Conservation (phyloP, 345 rosid species). For the Hypericum androsaemum region DNA sequence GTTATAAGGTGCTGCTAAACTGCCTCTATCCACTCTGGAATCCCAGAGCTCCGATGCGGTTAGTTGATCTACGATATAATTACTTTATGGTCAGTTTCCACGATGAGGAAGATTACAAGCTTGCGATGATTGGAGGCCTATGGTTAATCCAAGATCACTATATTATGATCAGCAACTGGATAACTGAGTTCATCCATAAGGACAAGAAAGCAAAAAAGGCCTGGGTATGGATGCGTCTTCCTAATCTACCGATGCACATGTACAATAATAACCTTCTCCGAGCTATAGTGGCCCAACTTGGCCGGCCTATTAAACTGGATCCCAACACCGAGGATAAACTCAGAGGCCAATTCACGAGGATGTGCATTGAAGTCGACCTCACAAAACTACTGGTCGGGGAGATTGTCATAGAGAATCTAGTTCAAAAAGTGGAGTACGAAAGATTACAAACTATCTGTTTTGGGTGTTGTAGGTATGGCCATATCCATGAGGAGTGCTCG, state of each 20-base stretch:
- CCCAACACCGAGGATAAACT: too few species aligned
- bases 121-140: not conserved
- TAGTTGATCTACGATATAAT: not conserved
- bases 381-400: too few species aligned
- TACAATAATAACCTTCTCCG: not conserved
- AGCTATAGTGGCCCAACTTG: too few species aligned
- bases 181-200: not conserved
- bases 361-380: too few species aligned
- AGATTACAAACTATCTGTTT: too few species aligned
- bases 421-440: too few species aligned
- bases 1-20: not conserved
- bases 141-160: not conserved
- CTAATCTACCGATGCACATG: not conserved
- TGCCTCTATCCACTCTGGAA: not conserved
- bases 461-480: too few species aligned
- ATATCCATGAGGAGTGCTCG: too few species aligned
- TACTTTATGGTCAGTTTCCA: not conserved
- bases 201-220: not conserved
- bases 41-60: not conserved
- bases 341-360: too few species aligned
- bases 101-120: not conserved
- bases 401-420: too few species aligned
- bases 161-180: not conserved
- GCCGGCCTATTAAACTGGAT: too few species aligned
- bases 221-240: not conserved